Evolutionary conservation across 2,329 filamentous ascomycete genomes (phyloP).

Genomic region (Helicocarpus griseus): DNA sequence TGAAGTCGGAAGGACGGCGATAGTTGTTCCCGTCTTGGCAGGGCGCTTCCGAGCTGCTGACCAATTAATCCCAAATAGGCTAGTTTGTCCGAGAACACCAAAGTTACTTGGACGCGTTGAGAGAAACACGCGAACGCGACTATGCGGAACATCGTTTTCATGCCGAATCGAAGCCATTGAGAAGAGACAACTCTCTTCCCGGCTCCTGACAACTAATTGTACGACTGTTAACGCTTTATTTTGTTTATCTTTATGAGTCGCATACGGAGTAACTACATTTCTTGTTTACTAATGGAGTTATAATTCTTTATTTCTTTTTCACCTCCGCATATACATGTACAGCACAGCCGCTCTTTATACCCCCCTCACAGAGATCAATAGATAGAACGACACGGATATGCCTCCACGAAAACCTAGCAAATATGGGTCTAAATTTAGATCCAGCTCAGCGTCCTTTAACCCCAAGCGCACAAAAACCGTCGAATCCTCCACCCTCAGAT

Average conservation of each 20-base stretch:
- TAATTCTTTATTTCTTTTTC: background rate
- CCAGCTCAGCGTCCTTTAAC: constrained; percentile 31
- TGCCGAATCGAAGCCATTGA: background rate
- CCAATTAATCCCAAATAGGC: background rate
- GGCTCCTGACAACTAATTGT: background rate
- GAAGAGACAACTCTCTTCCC: background rate
- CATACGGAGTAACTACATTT: background rate
- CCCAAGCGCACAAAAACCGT: constrained; percentile 63
- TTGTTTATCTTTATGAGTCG: background rate
- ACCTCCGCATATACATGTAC: too few species aligned
- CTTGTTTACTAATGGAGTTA: background rate
- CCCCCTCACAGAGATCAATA: background rate
- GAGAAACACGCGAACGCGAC: constrained; percentile 1
- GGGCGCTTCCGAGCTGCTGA: background rate
- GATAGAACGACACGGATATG: constrained; percentile 22
- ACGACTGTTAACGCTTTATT: background rate
- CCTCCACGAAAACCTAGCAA: constrained; percentile 46
- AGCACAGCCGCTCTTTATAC: background rate
- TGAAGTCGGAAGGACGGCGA: background rate
- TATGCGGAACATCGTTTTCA: background rate
- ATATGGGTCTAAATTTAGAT: constrained; percentile 53
- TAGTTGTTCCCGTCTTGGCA: constrained; percentile 2
- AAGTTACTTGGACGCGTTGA: background rate
- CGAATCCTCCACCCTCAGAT: constrained; percentile 60
- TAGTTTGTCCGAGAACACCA: background rate